Percentiles rank a stretch among this genome's conserved stretches.
These are phyloP conservation scores for Crithidia brevicula DNA, from an alignment of 208 protist genomes.

Conservation along the genomic window DNA sequence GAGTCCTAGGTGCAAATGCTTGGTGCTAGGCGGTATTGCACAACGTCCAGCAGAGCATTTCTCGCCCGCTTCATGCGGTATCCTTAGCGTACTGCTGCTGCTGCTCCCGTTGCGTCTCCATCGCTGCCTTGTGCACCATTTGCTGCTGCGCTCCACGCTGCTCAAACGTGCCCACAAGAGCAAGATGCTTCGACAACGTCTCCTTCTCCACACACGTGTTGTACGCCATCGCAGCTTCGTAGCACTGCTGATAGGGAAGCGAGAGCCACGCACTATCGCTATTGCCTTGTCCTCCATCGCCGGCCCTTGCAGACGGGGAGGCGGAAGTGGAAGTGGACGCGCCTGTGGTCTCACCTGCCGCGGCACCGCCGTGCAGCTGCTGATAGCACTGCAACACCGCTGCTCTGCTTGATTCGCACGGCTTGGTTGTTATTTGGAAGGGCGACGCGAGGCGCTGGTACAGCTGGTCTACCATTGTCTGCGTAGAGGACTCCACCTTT, in stretches of 20 bases:
- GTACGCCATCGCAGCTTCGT: constrained; percentile 50
- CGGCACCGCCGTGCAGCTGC: constrained; percentile 28
- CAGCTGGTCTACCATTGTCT: constrained; percentile 62
- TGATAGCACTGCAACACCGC: constrained; percentile 71
- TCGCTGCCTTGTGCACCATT: constrained; percentile 21
- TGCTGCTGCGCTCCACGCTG: constrained; percentile 33
- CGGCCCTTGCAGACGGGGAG: not conserved
- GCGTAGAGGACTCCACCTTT: constrained; percentile 62
- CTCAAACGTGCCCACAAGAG: constrained; percentile 50
- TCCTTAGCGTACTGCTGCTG: not conserved
- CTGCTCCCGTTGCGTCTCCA: constrained; percentile 12
- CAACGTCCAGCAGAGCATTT: too few species aligned
- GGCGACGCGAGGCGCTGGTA: constrained; percentile 65
- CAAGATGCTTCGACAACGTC: constrained; percentile 54
- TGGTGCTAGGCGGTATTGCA: too few species aligned
- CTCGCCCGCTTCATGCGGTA: not conserved
- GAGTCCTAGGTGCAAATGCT: too few species aligned
- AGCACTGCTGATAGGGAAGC: constrained; percentile 58
- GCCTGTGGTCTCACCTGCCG: not conserved
- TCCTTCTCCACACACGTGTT: constrained; percentile 62
- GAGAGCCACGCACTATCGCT: constrained; percentile 13
- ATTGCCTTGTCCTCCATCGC: not conserved
- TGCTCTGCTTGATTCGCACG: constrained; percentile 57
- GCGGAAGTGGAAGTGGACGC: not conserved
- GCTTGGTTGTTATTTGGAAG: constrained; percentile 69